Evolutionary conservation across 768 basidiomycete species (phyloP), one percentile per base, ranked within the genome.

Genomic region (Kondoa subrosea): DNA sequence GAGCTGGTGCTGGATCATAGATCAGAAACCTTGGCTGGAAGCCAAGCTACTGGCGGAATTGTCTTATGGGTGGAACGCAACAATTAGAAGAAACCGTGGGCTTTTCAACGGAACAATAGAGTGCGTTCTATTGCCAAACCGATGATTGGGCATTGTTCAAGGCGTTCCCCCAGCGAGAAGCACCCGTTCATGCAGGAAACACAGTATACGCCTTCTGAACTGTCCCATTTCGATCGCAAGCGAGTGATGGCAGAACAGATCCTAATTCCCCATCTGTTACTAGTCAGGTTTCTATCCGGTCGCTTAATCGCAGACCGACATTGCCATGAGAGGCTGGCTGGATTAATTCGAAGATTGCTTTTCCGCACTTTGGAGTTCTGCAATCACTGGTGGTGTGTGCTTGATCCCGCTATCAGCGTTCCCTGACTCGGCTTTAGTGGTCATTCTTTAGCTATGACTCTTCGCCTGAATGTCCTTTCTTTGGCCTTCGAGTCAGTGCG

Each of bases 1-100:
- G 74, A 86, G 87, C 12, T 97, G 95, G 95, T 90, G 87, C 1
- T 96, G 92, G 92, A 82, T 95, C 0, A 87, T 95, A 65, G 84
- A 88, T 16, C 88, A 93, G 75, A 84, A 88, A 68, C 85, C 88
- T 0, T 82, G 83, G 60, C 80, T 87, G 14, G 92, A 96, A 77
- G 83, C 91, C 61, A 84, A 85, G 1, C 77, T 96, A 25, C 87
- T 96, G 81, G 80, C 84, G 2, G 91, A 96, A 73, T 83, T 97
- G 63, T 79, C 89, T 59, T 83, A 88, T 1, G 87, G 88, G 1
- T 99, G 95, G 95, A 81, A 86, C 61, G 82, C 83, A 66, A 88
- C 88, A 2, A 87, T 96, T 69, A 83, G 82, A 70, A 80, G 83
- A 40, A 81, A 84, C 68, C 86, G 83, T 71, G 95, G 95, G 0